phyloP scores from a whole-genome alignment of 192 early-diverging fungal genomes.

The Coemansia sp. region DNA sequence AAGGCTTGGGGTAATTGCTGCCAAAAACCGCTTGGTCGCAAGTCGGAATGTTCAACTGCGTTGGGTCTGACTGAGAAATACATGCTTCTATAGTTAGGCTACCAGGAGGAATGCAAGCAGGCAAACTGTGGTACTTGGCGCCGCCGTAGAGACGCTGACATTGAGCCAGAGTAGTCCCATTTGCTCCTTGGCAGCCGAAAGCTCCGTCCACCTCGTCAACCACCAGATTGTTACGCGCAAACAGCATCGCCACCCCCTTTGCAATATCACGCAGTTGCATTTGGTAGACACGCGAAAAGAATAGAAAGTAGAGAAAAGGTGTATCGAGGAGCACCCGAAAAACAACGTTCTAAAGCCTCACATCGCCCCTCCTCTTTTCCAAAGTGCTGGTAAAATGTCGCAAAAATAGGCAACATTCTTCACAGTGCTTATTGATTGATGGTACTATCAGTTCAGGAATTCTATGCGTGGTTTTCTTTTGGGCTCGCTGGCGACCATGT shows the following conservation, averaged over 20 bases:
- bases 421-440: background rate
- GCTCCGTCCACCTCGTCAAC: background rate
- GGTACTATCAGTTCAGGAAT: background rate
- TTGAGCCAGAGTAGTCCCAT: conserved; percentile 11
- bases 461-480: conserved; percentile 10
- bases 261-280: background rate
- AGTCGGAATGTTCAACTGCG: background rate
- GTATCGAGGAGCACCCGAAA: background rate
- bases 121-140: background rate
- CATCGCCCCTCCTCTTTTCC: background rate
- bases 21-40: conserved; percentile 10
- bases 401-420: background rate
- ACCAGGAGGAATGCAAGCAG: background rate
- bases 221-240: background rate
- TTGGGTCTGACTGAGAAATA: background rate
- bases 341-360: background rate
- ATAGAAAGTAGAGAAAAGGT: background rate
- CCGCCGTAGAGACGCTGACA: conserved; percentile 31
- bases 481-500: background rate
- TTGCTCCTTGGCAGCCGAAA: conserved; percentile 10
- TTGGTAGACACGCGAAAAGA: background rate
- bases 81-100: conserved; percentile 1
- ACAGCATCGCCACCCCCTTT: background rate
- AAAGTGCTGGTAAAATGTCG: background rate
- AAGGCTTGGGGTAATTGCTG: conserved; percentile 11